Base-by-base conservation (phyloP, 305 asterid genomes). In the Fraxinus floribunda region DNA sequence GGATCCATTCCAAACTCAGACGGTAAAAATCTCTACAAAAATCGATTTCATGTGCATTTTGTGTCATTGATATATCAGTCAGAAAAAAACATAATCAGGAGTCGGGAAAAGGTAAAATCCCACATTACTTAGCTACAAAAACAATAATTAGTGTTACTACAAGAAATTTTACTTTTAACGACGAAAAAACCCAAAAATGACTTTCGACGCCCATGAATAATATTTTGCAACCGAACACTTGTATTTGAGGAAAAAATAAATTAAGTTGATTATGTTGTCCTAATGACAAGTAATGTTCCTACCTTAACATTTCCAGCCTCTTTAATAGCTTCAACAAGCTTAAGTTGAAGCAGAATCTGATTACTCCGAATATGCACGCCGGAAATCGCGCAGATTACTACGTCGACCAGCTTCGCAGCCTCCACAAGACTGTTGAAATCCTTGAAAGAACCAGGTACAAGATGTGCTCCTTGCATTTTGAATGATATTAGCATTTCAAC, bases 271-370 rank as follows among this genome's bases (percentile, higher is more conserved):
- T 16, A 52, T 55, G 22, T 57, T 57, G 68, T 57, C 68, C 1
- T 57, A 18, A 57, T 30, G n/a, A 29, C 2, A 70, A 70, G 7
- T 64, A 64, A 24, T 24, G 16, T 10, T 26, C 74, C 26, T 13
- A 90, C 94, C 91, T 90, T 92, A 16, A 92, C 85, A 85, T 92
- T 92, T 83, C 91, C 93, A 62, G 94, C 94, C 62, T 91, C 93
- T 83, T 89, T 89, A 79, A 92, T 92, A 76, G 94, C 94, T 9
- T 83, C 62, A 10, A 92, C 90, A 46, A 92, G 92, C 38, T 87
- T 87, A 68, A 91, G 87, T 85, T 92, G 97, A 34, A 89, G 90
- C 89, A 89, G 41, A 71, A 90, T 87, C 29, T 70, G 86, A 71
- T 89, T 90, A 79, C 87, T 88, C 29, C 93, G 84, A 57, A 86